Evolutionary conservation across 164 flowering plant genomes (phyloP), one percentile per base, ranked within the genome.

Genomic region (Liriodendron chinense): DNA sequence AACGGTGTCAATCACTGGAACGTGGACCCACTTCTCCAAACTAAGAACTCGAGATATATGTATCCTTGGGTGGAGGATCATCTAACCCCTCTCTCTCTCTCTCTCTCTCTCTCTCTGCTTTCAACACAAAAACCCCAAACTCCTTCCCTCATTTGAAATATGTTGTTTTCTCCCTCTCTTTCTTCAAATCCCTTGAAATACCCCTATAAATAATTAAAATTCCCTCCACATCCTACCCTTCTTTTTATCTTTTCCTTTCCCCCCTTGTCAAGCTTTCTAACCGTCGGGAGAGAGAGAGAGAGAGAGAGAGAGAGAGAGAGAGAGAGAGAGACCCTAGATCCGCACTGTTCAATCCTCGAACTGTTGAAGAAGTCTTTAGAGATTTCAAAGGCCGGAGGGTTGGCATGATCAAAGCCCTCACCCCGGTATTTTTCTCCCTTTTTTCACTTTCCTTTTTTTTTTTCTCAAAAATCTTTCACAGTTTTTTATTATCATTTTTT

Each of bases 401-500:
- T 63, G 92, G 88, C 72, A 82, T 89, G 87, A 86, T 90, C 70
- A 90, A 88, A 78, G 94, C 94, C 28, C 89, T 90, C 65, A 90
- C 94, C 47, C 87, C 13, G 92, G 94, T 90, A 49, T 9, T 0
- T 53, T 20, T 53, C 72, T 26, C 56, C 64, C 8, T 23, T n/a
- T 43, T 75, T 73, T n/a, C 4, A 21, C 18, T 67, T 26, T 75
- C 69, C 25, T 53, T 28, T 28, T 28, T n/a, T n/a, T n/a, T n/a
- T n/a, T n/a, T n/a, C n/a, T 28, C 34, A 28, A 28, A 28, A 28
- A 28, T 1, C 34, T 28, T 28, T 28, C 34, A 28, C 1, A 4
- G 3, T 1, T 28, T 28, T 20, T 65, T 23, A n/a, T 69, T 13
- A 18, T n/a, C n/a, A 26, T 69, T 75, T 65, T 72, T 49, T 28